Base-by-base conservation (phyloP, 345 rosid species). In the Eucalyptus fibrosa region DNA sequence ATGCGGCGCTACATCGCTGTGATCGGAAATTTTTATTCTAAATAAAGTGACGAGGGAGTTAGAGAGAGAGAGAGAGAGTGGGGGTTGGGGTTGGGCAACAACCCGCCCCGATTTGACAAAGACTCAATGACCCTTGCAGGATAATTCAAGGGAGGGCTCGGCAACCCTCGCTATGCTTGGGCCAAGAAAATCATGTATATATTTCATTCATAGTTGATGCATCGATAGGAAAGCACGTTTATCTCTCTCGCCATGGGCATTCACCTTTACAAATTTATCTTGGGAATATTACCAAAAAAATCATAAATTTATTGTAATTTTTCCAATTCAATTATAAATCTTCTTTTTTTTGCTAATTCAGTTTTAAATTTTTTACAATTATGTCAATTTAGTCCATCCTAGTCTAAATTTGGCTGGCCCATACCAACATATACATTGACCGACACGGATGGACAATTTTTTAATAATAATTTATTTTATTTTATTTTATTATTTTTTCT, bases 341-440 rank as follows among this genome's bases (percentile, higher is more conserved):
- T 53, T 53, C 2, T 51, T 51, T 53, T 50, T 47, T 17, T 16
- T 16, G 1, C 4, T 4, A 19, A 53, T 53, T 53, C 5, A 53
- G 0, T 21, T 19, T 53, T 53, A 53, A 21, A 19, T 0, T 19
- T 53, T 53, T 53, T 53, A 0, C 1, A 53, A 53, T 53, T 53
- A 8, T 8, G 1, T 53, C 5, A 53, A 53, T 53, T 53, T 2
- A 53, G 2, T 19, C 0, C 2, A 53, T 53, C 4, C 2, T n/a
- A n/a, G 0, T 0, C 0, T 4, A 53, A 7, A 53, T 53, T 53
- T 53, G 9, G 9, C 9, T 7, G 0, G 4, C 2, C 10, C 2
- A 19, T 9, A 19, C 10, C 2, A 0, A 53, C 56, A 19, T 53
- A 1, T 24, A 53, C 24, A 53, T 53, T 4, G 0, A 0, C 9